phyloP scores from a whole-genome alignment of 148 eudicot genomes.

The Amaranthus cruentus region DNA sequence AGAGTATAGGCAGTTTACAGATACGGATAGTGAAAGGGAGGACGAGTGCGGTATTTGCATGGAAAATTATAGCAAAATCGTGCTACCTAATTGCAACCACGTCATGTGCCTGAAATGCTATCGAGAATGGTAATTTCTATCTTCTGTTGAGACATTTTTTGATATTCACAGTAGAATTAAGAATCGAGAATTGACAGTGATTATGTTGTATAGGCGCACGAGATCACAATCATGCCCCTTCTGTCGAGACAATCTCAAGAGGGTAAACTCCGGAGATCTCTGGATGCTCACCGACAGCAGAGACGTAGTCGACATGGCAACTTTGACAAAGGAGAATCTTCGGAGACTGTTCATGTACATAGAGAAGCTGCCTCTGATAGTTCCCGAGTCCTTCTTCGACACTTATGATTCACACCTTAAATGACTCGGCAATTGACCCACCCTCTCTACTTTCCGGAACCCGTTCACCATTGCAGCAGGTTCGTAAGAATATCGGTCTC shows the following conservation, averaged over 20 bases:
- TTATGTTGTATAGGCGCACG: constrained; percentile 47
- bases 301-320: constrained; percentile 62
- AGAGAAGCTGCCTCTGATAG: constrained; percentile 82
- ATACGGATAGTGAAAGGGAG: constrained; percentile 73
- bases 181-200: neutral
- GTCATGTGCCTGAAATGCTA: constrained; percentile 94
- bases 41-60: constrained; percentile 98
- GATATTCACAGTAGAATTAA: neutral
- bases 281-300: constrained; percentile 74
- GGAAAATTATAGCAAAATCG: constrained; percentile 80
- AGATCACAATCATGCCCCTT: constrained; percentile 95
- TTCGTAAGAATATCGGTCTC: neutral
- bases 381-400: constrained; percentile 73
- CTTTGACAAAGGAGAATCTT: constrained; percentile 65
- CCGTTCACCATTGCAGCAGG: constrained; percentile 6
- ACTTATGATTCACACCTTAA: constrained; percentile 73
- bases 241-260: constrained; percentile 86
- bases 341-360: constrained; percentile 85
- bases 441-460: neutral
- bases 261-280: constrained; percentile 83
- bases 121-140: constrained; percentile 64
- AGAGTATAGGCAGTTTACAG: constrained; percentile 49
- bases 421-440: constrained; percentile 23
- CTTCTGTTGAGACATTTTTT: neutral
- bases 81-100: constrained; percentile 84